Base-by-base conservation (phyloP, 305 asterid genomes). In the Withania somnifera region DNA sequence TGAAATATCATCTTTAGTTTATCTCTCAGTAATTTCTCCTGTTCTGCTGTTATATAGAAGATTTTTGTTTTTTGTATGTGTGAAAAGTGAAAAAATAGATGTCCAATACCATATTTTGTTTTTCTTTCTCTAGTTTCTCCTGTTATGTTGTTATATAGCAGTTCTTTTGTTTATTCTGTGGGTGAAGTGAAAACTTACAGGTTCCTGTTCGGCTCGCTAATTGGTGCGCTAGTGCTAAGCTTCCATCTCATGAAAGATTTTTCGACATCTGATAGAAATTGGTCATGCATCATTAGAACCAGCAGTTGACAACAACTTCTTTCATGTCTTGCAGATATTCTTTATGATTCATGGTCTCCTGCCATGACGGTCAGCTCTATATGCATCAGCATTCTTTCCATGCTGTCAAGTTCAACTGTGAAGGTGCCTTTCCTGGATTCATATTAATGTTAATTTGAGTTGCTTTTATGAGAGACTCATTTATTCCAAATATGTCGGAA, bases 271-370 rank as follows among this genome's bases (percentile, higher is more conserved):
- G 6, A 58, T 58, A 34, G 53, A 20, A 78, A 36, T 58, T 34
- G 68, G 71, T 56, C 15, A 34, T 56, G 26, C 52, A 78, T 56
- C 24, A 53, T 26, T 13, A 64, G 57, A 80, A 20, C 66, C 34
- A n/a, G 42, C 52, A 51, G 30, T 67, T 67, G 30, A 64, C 61
- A 24, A n/a, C 26, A 50, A 19, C 68, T 54, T 80, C 50, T 79
- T n/a, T 69, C 78, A 32, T 47, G 38, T 36, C 63, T 10, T 83
- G 40, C 97, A 95, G 99, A 95, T 91, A 95, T 95, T 86, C 82
- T 94, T 78, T 95, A 95, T 15, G 99, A 95, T 85, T 94, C 99
- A 2, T 95, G 99, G 99, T 95, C 99, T 58, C 99, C 99, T 24
- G 99, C 99, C 26, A 95, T 95, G 99, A 95, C 99, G 56, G 99